These are phyloP conservation scores for Choanephora cucurbitarum DNA, from an alignment of 371 early-diverging fungal species.

Conservation along the genomic window DNA sequence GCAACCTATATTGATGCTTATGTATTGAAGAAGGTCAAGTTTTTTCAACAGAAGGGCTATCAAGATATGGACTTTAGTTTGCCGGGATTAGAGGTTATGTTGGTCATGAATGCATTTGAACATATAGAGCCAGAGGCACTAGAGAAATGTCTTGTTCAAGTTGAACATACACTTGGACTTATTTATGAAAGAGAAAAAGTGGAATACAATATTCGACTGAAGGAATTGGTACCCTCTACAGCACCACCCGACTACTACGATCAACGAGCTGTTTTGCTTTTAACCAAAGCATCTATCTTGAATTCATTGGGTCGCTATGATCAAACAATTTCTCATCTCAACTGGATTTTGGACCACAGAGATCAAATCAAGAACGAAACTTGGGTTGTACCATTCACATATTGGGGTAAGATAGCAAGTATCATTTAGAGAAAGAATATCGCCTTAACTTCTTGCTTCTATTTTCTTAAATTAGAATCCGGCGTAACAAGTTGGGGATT, in stretches of 20 bases:
- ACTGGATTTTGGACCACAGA: constrained; percentile 63
- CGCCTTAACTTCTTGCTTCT: no score
- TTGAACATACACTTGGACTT: constrained; percentile 45
- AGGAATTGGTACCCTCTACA: constrained; percentile 43
- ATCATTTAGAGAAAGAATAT: neutral
- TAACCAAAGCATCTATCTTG: constrained; percentile 44
- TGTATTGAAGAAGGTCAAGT: constrained; percentile 53
- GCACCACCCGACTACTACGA: constrained; percentile 53
- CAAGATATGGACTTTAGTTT: constrained; percentile 59
- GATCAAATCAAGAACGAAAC: constrained; percentile 51
- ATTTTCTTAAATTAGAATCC: constrained; percentile 39
- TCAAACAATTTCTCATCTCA: constrained; percentile 52
- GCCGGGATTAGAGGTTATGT: constrained; percentile 59
- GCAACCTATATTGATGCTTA: constrained; percentile 61
- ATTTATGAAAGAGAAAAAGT: constrained; percentile 52
- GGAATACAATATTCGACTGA: constrained; percentile 44
- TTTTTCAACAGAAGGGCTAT: constrained; percentile 57
- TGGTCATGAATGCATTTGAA: constrained; percentile 61
- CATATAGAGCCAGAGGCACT: constrained; percentile 53
- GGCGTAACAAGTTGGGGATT: constrained; percentile 61
- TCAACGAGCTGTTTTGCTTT: constrained; percentile 42
- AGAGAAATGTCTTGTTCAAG: constrained; percentile 38
- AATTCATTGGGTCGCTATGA: constrained; percentile 43
- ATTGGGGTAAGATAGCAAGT: constrained; percentile 51
- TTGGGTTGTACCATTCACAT: constrained; percentile 68